Evolutionary conservation across 192 early-diverging fungal genomes (phyloP).

Genomic region (Umbelopsis vinacea): DNA sequence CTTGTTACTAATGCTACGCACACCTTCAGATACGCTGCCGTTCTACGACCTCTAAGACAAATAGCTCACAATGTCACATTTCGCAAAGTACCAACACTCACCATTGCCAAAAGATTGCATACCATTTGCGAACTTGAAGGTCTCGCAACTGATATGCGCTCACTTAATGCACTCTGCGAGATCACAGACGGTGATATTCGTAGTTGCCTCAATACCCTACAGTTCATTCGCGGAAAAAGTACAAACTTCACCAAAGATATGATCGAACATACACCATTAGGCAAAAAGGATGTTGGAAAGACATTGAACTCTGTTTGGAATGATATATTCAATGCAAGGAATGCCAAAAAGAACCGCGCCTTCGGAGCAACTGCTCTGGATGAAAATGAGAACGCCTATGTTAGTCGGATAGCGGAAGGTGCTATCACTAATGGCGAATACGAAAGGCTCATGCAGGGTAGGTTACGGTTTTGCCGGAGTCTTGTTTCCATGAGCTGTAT

Average conservation of each 20-base stretch:
- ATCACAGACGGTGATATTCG: conserved; percentile 87
- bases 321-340: conserved; percentile 66
- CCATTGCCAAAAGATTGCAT: conserved; percentile 75
- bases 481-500: not conserved
- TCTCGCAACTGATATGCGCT: conserved; percentile 72
- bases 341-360: conserved; percentile 28
- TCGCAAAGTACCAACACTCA: conserved; percentile 60
- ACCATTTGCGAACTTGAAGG: conserved; percentile 82
- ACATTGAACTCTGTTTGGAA: conserved; percentile 85
- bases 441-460: conserved; percentile 86
- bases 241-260: conserved; percentile 50
- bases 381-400: conserved; percentile 42
- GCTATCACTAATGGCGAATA: conserved; percentile 77
- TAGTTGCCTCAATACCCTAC: conserved; percentile 86
- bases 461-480: not conserved
- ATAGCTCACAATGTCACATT: conserved; percentile 79
- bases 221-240: conserved; percentile 51
- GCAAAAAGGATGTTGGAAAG: conserved; percentile 80
- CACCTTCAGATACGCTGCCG: conserved; percentile 76
- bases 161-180: conserved; percentile 76
- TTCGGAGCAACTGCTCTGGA: not conserved
- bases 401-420: conserved; percentile 52
- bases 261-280: conserved; percentile 55
- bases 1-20: not conserved
- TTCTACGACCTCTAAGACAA: conserved; percentile 81